Evolutionary conservation across 176 grass and related monocot species (phyloP).

Genomic region (Tuctoria greenei): DNA sequence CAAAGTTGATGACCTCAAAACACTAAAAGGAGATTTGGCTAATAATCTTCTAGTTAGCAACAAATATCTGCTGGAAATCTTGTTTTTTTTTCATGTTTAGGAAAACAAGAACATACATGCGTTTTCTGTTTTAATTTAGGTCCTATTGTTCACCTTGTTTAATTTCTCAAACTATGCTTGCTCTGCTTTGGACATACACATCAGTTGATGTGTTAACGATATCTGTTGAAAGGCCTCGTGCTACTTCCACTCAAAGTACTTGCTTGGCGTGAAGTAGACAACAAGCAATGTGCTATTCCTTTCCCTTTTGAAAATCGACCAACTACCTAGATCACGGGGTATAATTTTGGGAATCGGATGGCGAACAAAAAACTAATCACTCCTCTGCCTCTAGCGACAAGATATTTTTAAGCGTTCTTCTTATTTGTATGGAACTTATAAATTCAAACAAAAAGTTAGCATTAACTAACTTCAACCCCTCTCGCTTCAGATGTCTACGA

Average conservation of each 20-base stretch:
- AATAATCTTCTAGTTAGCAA: not conserved
- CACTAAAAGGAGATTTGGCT: not conserved
- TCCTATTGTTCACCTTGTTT: not conserved
- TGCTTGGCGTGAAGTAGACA: conserved; percentile 38
- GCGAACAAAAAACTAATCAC: too few relatives aligned
- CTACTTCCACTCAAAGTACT: not conserved
- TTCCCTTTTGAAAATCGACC: conserved; percentile 6
- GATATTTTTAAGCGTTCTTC: not conserved
- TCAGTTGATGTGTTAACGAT: not conserved
- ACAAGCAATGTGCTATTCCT: conserved; percentile 32
- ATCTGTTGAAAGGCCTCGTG: not conserved
- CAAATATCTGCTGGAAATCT: not conserved
- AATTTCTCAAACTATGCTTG: not conserved
- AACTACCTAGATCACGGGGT: not conserved
- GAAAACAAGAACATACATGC: too few relatives aligned
- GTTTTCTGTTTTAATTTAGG: too few relatives aligned
- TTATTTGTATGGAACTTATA: too few relatives aligned
- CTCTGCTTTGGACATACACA: not conserved
- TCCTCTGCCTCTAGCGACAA: not conserved
- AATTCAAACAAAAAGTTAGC: not conserved
- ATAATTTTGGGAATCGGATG: not conserved
- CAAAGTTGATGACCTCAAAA: not conserved
- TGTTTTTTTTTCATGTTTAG: not conserved
- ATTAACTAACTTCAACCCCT: not conserved
- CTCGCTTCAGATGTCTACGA: conserved; percentile 51